Evolutionary conservation across 495 filamentous ascomycete genomes (phyloP).

Genomic region (Penicillium coffeae): DNA sequence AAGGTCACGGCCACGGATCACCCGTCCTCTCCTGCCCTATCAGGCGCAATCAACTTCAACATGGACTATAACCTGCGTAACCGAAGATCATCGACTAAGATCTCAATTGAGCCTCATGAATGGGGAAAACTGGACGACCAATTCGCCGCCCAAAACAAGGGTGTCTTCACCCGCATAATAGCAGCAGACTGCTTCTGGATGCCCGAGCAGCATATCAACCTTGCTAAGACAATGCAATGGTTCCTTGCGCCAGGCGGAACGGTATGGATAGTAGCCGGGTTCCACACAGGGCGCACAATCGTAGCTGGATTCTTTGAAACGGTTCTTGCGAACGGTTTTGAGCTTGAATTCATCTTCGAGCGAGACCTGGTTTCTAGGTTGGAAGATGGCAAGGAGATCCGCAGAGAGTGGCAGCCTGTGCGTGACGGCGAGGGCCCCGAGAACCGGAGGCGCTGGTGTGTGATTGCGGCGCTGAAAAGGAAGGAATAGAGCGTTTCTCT

Average conservation of each 20-base stretch:
- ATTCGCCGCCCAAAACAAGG: constrained; percentile 49
- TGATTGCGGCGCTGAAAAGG: constrained; percentile 60
- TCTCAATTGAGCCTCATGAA: constrained; percentile 57
- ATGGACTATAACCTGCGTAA: constrained; percentile 49
- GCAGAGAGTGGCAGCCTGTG: constrained; percentile 57
- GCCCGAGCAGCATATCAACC: constrained; percentile 68
- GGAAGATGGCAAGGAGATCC: constrained; percentile 48
- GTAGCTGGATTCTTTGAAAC: constrained; percentile 69
- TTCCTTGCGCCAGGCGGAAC: constrained; percentile 60
- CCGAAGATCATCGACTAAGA: constrained; percentile 16
- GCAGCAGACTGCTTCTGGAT: constrained; percentile 89
- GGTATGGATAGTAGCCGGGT: constrained; percentile 69
- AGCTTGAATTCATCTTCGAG: constrained; percentile 69
- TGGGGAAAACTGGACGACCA: constrained; percentile 64
- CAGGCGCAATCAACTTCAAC: constrained; percentile 60
- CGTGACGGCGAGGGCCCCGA: constrained; percentile 60
- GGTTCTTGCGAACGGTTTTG: constrained; percentile 55
- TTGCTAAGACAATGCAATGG: constrained; percentile 63
- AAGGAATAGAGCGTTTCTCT: constrained; percentile 4
- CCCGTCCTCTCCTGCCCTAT: constrained; percentile 61
- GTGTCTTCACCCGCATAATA: constrained; percentile 63
- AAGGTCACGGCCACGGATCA: constrained; percentile 73
- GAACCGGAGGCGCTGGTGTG: constrained; percentile 73
- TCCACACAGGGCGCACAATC: constrained; percentile 77
- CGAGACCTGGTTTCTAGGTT: constrained; percentile 59